A percentile compares a stretch with the other conserved stretches of the same genome.
These are phyloP conservation scores for Fusarium avenaceum DNA, from an alignment of 2,329 filamentous ascomycete genomes.

Conservation along the genomic window DNA sequence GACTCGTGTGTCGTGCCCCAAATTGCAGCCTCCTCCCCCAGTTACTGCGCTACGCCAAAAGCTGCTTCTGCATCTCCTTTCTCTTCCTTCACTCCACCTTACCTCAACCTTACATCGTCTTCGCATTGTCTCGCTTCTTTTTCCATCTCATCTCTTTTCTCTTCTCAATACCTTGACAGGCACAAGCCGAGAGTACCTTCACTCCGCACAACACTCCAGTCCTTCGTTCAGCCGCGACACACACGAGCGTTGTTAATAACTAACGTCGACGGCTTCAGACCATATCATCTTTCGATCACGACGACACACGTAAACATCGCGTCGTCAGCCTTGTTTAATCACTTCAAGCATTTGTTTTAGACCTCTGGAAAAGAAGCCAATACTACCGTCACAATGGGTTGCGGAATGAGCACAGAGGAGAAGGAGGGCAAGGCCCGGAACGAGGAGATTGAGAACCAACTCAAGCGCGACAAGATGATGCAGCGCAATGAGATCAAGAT, in stretches of 20 bases:
- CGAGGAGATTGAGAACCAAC: conserved; percentile 99
- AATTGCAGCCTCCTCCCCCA: conserved; percentile 50
- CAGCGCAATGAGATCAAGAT: conserved; percentile 99
- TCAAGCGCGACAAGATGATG: conserved; percentile 98
- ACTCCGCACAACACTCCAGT: conserved; percentile 29
- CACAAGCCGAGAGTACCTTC: conserved; percentile 34
- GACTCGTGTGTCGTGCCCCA: conserved; percentile 52
- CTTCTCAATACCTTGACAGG: conserved; percentile 42
- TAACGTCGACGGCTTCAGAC: conserved; percentile 37
- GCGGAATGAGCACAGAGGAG: conserved; percentile 99
- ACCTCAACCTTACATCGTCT: conserved; percentile 42
- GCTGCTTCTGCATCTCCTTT: conserved; percentile 50
- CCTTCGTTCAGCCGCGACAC: conserved; percentile 41
- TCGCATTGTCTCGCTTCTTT: conserved; percentile 45
- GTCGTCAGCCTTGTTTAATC: conserved; percentile 36
- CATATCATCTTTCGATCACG: conserved; percentile 30
- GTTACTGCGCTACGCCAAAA: conserved; percentile 49
- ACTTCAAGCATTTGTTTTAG: conserved; percentile 26
- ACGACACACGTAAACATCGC: conserved; percentile 37
- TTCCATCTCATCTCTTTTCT: conserved; percentile 44
- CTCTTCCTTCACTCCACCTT: conserved; percentile 49
- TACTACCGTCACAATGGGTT: conserved; percentile 86
- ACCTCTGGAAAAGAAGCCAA: conserved; percentile 38
- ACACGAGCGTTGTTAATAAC: conserved; percentile 36
- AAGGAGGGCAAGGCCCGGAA: conserved; percentile 99